These are phyloP conservation scores for Botrytis galanthina DNA, from an alignment of 2,329 filamentous ascomycete species.

Conservation along the genomic window DNA sequence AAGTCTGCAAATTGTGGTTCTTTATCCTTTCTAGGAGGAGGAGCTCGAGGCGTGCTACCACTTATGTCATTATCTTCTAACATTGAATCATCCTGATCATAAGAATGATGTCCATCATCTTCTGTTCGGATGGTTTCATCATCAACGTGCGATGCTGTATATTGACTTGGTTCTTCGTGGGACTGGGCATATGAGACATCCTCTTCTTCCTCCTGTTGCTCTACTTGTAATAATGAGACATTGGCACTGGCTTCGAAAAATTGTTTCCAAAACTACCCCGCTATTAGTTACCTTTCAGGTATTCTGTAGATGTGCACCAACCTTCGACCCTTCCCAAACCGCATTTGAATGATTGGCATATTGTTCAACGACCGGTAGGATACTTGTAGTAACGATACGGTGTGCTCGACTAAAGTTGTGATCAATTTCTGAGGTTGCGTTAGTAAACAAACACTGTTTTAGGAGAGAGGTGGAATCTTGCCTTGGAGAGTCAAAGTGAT, in stretches of 20 bases:
- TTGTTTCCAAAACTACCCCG: constrained; percentile 91
- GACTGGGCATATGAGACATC: constrained; percentile 43
- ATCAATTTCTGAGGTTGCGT: constrained; percentile 73
- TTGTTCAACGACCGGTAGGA: constrained; percentile 88
- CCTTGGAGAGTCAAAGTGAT: constrained; percentile 95
- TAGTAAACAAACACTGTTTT: constrained; percentile 20
- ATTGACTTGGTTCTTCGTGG: constrained; percentile 36
- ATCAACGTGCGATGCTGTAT: constrained; percentile 39
- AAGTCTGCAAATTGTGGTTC: constrained; percentile 60
- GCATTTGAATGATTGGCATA: constrained; percentile 91
- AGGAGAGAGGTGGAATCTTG: constrained; percentile 38
- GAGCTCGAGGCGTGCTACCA: constrained; percentile 66
- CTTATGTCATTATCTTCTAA: constrained; percentile 62
- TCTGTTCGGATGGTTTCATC: constrained; percentile 34
- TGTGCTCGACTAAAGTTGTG: constrained; percentile 97
- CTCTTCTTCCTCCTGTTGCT: constrained; percentile 68
- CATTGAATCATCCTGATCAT: constrained; percentile 59
- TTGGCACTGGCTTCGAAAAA: constrained; percentile 99
- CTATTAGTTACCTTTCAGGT: constrained; percentile 23
- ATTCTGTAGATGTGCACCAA: constrained; percentile 40
- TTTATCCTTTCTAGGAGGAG: constrained; percentile 46
- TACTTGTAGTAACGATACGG: constrained; percentile 90
- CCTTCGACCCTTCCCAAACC: constrained; percentile 97
- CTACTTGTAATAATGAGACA: constrained; percentile 92
- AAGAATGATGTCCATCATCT: constrained; percentile 34